Evolutionary conservation across 2,329 filamentous ascomycete species (phyloP).

Genomic region (Verruconis gallopava): DNA sequence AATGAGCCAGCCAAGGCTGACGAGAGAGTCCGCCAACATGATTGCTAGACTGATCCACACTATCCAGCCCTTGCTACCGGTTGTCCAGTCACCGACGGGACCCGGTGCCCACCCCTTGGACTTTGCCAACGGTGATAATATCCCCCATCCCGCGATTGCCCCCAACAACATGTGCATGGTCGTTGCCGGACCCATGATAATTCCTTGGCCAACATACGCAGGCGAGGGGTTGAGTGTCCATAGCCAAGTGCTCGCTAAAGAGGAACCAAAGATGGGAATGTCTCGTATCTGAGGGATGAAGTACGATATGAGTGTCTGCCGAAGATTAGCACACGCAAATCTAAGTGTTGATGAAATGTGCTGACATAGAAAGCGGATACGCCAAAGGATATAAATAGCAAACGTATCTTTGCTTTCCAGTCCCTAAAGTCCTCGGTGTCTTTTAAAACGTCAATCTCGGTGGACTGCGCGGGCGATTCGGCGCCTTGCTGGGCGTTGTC

Average conservation of each 20-base stretch:
- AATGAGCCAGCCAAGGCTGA: slow-evolving; percentile 72
- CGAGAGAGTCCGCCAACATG: slow-evolving; percentile 86
- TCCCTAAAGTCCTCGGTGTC: slow-evolving; percentile 30
- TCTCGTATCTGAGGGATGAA: slow-evolving; percentile 77
- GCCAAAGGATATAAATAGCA: slow-evolving; percentile 46
- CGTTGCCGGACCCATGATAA: slow-evolving; percentile 95
- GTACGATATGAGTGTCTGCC: slow-evolving; percentile 70
- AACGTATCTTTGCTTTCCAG: slow-evolving; percentile 49
- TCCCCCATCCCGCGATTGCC: slow-evolving; percentile 76
- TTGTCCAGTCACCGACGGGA: slow-evolving; percentile 75
- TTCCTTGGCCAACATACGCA: slow-evolving; percentile 94
- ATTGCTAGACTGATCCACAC: slow-evolving; percentile 94
- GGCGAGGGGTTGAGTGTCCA: slow-evolving; percentile 95
- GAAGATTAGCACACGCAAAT: slow-evolving; percentile 6
- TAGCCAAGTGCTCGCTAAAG: slow-evolving; percentile 67
- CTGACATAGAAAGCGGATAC: slow-evolving; percentile 41
- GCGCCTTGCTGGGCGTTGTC: not conserved
- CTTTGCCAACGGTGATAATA: slow-evolving; percentile 84
- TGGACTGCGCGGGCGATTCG: slow-evolving; percentile 12
- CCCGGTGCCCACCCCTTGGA: slow-evolving; percentile 79
- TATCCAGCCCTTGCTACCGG: slow-evolving; percentile 94
- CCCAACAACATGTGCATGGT: slow-evolving; percentile 93
- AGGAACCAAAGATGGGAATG: slow-evolving; percentile 71
- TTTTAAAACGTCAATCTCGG: slow-evolving; percentile 21
- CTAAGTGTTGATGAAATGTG: slow-evolving; percentile 12